Conservation (phyloP, 306 rosid genomes). For the Adenanthera pavonina region DNA sequence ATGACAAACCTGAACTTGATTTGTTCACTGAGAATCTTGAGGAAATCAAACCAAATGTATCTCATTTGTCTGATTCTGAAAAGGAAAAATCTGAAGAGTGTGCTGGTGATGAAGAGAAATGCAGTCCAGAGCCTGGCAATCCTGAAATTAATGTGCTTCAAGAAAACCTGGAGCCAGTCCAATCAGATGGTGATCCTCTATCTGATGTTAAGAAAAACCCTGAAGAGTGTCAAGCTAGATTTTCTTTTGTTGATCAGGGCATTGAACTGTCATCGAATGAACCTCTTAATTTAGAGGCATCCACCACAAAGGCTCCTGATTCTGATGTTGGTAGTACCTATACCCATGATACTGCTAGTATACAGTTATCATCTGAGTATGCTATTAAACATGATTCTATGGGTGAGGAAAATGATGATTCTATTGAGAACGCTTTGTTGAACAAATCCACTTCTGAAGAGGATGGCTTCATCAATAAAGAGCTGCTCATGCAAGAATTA, state of each 20-base stretch:
- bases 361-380: constrained; percentile 45
- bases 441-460: constrained; percentile 42
- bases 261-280: constrained; percentile 53
- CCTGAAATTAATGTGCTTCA: constrained; percentile 46
- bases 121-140: constrained; percentile 40
- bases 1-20: constrained; percentile 47
- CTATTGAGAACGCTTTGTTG: constrained; percentile 38
- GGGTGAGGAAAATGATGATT: constrained; percentile 46
- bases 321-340: constrained; percentile 34
- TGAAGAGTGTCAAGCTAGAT: constrained; percentile 51
- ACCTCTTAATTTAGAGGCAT: constrained; percentile 46
- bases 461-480: constrained; percentile 53
- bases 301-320: constrained; percentile 46
- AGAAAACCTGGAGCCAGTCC: constrained; percentile 50
- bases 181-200: constrained; percentile 34
- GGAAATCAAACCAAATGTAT: constrained; percentile 41
- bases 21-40: constrained; percentile 48
- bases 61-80: constrained; percentile 38
- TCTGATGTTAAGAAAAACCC: constrained; percentile 46
- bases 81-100: constrained; percentile 40
- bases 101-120: constrained; percentile 43
- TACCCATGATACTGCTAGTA: constrained; percentile 41
- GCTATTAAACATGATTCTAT: constrained; percentile 33
- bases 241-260: constrained; percentile 65
- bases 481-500: constrained; percentile 74